phyloP scores from a whole-genome alignment of 768 basidiomycete genomes.

The Hydnomerulius pinastri region DNA sequence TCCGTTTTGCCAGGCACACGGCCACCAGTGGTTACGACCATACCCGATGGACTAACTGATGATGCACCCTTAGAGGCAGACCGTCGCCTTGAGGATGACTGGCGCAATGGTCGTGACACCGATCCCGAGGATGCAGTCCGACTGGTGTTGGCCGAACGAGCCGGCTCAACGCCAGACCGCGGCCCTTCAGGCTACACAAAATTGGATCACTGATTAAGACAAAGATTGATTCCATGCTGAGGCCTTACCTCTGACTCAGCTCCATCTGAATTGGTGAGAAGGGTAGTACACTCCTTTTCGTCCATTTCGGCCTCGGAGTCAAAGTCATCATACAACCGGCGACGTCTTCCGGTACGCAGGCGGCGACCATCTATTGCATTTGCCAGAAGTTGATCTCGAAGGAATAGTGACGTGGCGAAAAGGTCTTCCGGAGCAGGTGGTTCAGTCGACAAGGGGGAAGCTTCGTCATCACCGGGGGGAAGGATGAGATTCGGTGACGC shows the following conservation, averaged over 20 bases:
- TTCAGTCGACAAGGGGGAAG: neutral
- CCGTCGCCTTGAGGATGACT: neutral
- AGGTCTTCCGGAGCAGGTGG: neutral
- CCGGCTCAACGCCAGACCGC: conserved; percentile 2
- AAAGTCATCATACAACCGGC: neutral
- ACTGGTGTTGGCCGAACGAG: conserved; percentile 9
- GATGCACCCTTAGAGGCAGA: neutral
- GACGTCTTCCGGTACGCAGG: neutral
- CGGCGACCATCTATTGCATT: neutral
- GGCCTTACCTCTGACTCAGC: conserved; percentile 11
- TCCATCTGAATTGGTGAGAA: conserved; percentile 2
- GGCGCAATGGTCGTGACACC: neutral
- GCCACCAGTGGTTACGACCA: neutral
- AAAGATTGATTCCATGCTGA: neutral
- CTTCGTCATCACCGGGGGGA: conserved; percentile 12
- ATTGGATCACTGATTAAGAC: conserved; percentile 2
- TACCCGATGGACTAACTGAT: neutral
- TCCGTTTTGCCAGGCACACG: neutral
- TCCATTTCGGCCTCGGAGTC: conserved; percentile 12
- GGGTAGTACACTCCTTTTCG: conserved; percentile 11
- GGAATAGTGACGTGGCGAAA: neutral
- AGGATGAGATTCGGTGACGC: conserved; percentile 18
- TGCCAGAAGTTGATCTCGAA: neutral
- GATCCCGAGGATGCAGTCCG: conserved; percentile 19
- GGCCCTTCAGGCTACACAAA: neutral